phyloP scores from a whole-genome alignment of 345 rosid genomes.

The Arabis alpina region DNA sequence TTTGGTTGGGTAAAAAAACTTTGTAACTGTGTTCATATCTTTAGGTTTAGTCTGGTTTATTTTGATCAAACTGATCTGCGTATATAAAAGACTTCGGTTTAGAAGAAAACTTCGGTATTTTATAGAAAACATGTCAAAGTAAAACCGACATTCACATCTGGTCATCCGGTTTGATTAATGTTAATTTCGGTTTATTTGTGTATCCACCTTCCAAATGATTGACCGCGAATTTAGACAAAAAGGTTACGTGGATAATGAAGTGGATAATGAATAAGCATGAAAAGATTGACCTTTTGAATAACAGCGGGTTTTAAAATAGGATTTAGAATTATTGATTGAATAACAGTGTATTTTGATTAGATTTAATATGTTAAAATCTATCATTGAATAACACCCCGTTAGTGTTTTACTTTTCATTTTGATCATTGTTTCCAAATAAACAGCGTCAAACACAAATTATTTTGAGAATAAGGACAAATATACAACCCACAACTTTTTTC shows the following conservation, averaged over 20 bases:
- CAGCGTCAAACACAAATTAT: slow-evolving; percentile 1
- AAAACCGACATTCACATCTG: not conserved
- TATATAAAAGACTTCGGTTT: not conserved
- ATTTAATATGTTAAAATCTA: too few relatives aligned
- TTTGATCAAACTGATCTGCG: not conserved
- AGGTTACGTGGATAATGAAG: too few relatives aligned
- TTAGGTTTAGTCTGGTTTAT: not conserved
- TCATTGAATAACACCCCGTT: too few relatives aligned
- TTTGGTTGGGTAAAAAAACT: not conserved
- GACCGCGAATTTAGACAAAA: slow-evolving; percentile 12
- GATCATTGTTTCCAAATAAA: not conserved
- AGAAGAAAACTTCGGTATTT: not conserved
- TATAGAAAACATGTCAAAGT: not conserved
- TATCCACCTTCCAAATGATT: not conserved
- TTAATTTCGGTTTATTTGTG: not conserved
- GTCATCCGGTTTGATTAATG: not conserved
- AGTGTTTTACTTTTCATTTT: not conserved
- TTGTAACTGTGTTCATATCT: not conserved
- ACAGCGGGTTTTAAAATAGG: too few relatives aligned
- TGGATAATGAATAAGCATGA: not conserved
- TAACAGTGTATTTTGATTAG: too few relatives aligned
- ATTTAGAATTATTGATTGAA: too few relatives aligned
- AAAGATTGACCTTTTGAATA: slow-evolving; percentile 34
- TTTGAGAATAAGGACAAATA: not conserved
- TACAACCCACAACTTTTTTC: not conserved